phyloP scores from a whole-genome alignment of 2,329 filamentous ascomycete species.

The Hortaea werneckii region DNA sequence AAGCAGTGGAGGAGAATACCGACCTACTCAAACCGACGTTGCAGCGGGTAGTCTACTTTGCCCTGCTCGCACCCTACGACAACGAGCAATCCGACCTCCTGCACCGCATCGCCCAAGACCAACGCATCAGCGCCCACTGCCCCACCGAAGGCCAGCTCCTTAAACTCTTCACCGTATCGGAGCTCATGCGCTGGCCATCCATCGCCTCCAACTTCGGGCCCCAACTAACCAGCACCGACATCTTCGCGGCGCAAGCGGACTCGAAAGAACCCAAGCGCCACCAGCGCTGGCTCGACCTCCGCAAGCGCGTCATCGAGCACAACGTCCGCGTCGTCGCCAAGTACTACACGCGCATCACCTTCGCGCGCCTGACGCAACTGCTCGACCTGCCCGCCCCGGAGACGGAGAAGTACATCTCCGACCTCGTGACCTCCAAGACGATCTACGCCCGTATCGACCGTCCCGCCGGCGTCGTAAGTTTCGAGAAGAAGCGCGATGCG shows the following conservation, averaged over 20 bases:
- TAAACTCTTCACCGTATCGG: slow-evolving; percentile 87
- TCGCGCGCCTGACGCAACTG: slow-evolving; percentile 79
- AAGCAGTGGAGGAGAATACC: slow-evolving; percentile 84
- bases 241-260: slow-evolving; percentile 60
- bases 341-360: slow-evolving; percentile 96
- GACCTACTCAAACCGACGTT: slow-evolving; percentile 75
- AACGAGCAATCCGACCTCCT: slow-evolving; percentile 97
- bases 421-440: slow-evolving; percentile 93
- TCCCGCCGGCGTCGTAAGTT: slow-evolving; percentile 82
- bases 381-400: slow-evolving; percentile 89
- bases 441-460: slow-evolving; percentile 97
- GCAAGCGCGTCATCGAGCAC: slow-evolving; percentile 98
- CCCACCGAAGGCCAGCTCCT: slow-evolving; percentile 74
- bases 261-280: slow-evolving; percentile 51
- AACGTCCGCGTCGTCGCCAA: slow-evolving; percentile 96
- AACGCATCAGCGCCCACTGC: slow-evolving; percentile 48
- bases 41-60: slow-evolving; percentile 93
- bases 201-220: slow-evolving; percentile 81
- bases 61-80: slow-evolving; percentile 92
- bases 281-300: slow-evolving; percentile 83
- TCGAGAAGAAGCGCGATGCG: slow-evolving; percentile 86
- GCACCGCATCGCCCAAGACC: slow-evolving; percentile 80
- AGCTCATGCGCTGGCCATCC: slow-evolving; percentile 97
- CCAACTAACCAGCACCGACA: slow-evolving; percentile 78
- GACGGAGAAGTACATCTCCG: slow-evolving; percentile 97